Conservation (phyloP, 352 stramenopile species). For the Phytopythium mirpurense region DNA sequence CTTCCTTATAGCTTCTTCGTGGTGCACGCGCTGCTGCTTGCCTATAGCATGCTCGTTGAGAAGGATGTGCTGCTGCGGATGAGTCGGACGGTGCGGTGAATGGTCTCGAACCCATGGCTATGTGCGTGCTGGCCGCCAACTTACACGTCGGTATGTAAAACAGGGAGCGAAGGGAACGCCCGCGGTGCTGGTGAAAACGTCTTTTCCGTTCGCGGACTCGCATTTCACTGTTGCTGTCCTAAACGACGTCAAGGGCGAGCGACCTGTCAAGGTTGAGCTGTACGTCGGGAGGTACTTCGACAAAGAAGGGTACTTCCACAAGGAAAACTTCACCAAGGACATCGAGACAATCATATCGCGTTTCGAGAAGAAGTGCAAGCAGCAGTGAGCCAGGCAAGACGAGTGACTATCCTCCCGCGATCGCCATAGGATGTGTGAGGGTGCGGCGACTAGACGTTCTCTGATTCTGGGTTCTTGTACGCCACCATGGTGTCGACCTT, state of each 20-base stretch:
- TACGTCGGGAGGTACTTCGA: constrained; percentile 87
- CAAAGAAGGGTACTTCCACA: constrained; percentile 81
- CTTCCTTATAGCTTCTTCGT: constrained; percentile 64
- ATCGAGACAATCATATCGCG: constrained; percentile 50
- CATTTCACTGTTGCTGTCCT: constrained; percentile 69
- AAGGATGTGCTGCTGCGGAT: constrained; percentile 74
- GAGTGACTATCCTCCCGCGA: constrained; percentile 7
- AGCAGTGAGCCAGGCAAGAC: constrained; percentile 33
- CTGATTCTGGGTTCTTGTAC: constrained; percentile 91
- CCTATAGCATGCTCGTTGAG: constrained; percentile 68
- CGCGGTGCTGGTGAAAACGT: constrained; percentile 53
- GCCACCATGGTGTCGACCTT: constrained; percentile 98
- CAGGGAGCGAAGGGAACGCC: constrained; percentile 5
- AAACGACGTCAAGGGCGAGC: constrained; percentile 28
- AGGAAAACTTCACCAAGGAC: constrained; percentile 68
- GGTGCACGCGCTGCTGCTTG: constrained; percentile 67
- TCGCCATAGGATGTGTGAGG: background rate
- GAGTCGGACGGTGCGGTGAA: constrained; percentile 44
- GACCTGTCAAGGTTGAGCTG: constrained; percentile 52
- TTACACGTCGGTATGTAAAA: background rate
- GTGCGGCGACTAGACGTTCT: constrained; percentile 43
- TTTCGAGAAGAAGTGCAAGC: constrained; percentile 71
- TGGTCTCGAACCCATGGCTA: background rate
- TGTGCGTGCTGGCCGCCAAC: constrained; percentile 2
- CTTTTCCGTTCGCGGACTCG: constrained; percentile 64